These are phyloP conservation scores for Staphylotrichum tortipilum DNA, from an alignment of 495 filamentous ascomycete species.

Conservation along the genomic window DNA sequence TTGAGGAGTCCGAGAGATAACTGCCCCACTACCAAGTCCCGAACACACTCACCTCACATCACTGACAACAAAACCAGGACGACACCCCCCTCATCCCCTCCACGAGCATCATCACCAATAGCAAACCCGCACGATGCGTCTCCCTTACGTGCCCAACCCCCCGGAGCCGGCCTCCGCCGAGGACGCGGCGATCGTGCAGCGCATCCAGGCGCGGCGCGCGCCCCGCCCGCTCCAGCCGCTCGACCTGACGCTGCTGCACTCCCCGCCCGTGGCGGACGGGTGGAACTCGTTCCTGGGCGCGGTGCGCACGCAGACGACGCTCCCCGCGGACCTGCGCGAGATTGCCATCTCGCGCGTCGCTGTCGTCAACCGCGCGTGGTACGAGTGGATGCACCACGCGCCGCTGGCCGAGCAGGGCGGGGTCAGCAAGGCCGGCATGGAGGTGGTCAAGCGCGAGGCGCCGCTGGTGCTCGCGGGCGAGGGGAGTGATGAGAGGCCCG, in stretches of 20 bases:
- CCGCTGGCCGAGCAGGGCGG: slow-evolving; percentile 48
- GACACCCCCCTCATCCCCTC: no score
- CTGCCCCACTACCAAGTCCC: no score
- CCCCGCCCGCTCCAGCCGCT: slow-evolving; percentile 58
- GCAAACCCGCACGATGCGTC: slow-evolving; percentile 49
- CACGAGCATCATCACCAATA: neutral
- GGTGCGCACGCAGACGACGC: slow-evolving; percentile 55
- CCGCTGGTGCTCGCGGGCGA: neutral
- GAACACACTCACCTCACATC: no score
- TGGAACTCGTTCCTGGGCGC: slow-evolving; percentile 76
- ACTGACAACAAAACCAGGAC: no score
- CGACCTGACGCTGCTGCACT: slow-evolving; percentile 67
- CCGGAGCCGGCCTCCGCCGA: slow-evolving; percentile 40
- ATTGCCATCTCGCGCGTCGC: slow-evolving; percentile 68
- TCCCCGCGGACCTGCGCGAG: slow-evolving; percentile 56
- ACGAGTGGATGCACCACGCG: slow-evolving; percentile 71
- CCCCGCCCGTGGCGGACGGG: slow-evolving; percentile 62
- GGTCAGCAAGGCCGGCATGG: slow-evolving; percentile 41
- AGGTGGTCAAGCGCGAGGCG: slow-evolving; percentile 21
- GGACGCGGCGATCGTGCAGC: slow-evolving; percentile 49
- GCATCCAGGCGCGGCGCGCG: slow-evolving; percentile 54
- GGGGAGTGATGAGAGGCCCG: slow-evolving; percentile 1
- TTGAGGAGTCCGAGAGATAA: no score
- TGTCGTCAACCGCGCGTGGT: slow-evolving; percentile 62
- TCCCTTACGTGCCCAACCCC: slow-evolving; percentile 58